phyloP scores from a whole-genome alignment of 768 basidiomycete species.

The Xerocomus spinulosus region DNA sequence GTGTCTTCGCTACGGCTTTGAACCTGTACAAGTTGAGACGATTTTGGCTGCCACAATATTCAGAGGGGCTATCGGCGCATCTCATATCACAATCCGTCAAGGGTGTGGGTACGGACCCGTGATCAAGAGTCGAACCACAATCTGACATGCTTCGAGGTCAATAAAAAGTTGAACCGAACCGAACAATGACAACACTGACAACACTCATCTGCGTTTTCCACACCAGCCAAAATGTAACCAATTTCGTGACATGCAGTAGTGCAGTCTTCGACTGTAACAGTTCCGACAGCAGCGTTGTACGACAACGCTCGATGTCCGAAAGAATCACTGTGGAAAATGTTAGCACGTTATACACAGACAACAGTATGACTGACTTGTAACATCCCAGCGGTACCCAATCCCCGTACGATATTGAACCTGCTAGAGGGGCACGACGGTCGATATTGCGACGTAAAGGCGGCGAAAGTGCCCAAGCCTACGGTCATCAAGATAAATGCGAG shows the following conservation, averaged over 20 bases:
- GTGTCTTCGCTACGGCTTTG: too few relatives aligned
- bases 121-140: constrained; percentile 15
- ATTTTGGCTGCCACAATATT: constrained; percentile 73
- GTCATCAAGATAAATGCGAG: constrained; percentile 1
- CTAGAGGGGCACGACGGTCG: constrained; percentile 36
- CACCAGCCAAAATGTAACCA: constrained; percentile 38
- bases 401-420: constrained; percentile 53
- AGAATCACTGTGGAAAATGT: constrained; percentile 30
- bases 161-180: constrained; percentile 36
- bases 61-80: constrained; percentile 30
- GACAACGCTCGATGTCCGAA: constrained; percentile 30
- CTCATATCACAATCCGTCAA: constrained; percentile 49
- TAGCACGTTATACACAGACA: neutral
- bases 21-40: constrained; percentile 29
- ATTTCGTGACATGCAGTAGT: constrained; percentile 43
- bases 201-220: constrained; percentile 46
- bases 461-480: constrained; percentile 10
- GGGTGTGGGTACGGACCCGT: constrained; percentile 33
- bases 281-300: constrained; percentile 31
- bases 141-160: constrained; percentile 32
- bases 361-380: constrained; percentile 46
- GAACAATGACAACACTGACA: constrained; percentile 44
- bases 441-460: neutral
- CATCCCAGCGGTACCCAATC: constrained; percentile 73
- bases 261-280: constrained; percentile 47